Base-by-base conservation (phyloP, 2,329 filamentous ascomycete species). In the Pseudogymnoascus pannorum region DNA sequence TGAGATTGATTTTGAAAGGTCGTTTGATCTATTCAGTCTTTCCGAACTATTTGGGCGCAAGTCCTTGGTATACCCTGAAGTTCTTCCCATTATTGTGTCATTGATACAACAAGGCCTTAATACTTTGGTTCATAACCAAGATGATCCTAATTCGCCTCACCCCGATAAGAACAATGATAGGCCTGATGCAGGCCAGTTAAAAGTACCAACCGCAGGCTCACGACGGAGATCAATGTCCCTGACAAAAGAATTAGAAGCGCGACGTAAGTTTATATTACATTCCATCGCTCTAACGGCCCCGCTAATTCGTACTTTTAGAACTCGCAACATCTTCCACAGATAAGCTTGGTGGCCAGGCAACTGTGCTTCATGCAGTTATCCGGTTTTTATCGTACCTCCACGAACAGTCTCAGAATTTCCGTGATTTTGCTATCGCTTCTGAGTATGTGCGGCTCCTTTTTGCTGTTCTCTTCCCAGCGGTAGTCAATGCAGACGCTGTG, bases 91-190 rank as follows among this genome's bases (percentile, higher is more conserved):
- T 9, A 87, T 99, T 51, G 87, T 86, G 4, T 84, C 87, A 0
- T 95, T 99, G 92, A 77, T 99, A 1, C 90, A 95, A 70, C 87
- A 89, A 70, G 93, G 92, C 0, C 73, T 97, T 20, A 88, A 90
- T 64, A 84, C 88, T 61, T 78, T 89, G 5, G 78, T 87, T 59
- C 83, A 81, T 64, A 79, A 85, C 24, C 82, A 86, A 65, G 80
- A 82, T 60, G 81, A 86, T 64, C 79, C 82, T 0, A 79, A 83
- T 59, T 86, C 83, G 1, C 81, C 84, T 2, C 62, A 72, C 14
- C 62, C 59, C 29, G 68, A 70, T 14, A 66, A 31, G 24, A 31
- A 60, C 35, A 66, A 61, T 9, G 68, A 68, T 58, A 63, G 64
- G 4, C 65, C 68, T 61, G 61, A 62, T 42, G 57, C 60, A 18